These are phyloP conservation scores for Aegilops longissima DNA, from an alignment of 176 grass and related monocot genomes.

Conservation along the genomic window DNA sequence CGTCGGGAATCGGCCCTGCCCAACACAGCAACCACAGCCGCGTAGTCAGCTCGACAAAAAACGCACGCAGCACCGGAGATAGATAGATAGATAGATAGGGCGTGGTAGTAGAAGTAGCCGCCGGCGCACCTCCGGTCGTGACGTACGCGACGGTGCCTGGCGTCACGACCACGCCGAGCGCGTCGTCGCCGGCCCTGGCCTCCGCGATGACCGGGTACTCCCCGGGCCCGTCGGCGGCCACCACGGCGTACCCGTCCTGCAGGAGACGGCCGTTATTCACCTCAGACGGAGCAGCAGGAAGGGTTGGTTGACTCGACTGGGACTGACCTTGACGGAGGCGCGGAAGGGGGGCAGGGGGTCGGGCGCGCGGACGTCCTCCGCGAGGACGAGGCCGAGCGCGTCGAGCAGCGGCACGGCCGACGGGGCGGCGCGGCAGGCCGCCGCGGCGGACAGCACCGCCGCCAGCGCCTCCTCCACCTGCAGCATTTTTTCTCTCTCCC, in stretches of 20 bases:
- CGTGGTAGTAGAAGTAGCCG: too few species aligned
- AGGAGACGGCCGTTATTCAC: neutral
- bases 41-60: neutral
- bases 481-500: constrained; percentile 32
- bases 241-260: constrained; percentile 91
- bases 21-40: neutral
- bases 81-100: too few species aligned
- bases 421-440: constrained; percentile 7
- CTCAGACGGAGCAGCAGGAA: neutral
- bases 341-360: constrained; percentile 85
- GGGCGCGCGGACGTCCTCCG: constrained; percentile 60
- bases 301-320: neutral
- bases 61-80: neutral
- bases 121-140: constrained; percentile 70
- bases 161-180: constrained; percentile 41
- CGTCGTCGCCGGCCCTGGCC: constrained; percentile 84
- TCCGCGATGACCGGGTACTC: constrained; percentile 82
- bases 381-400: constrained; percentile 72
- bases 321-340: constrained; percentile 74
- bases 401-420: constrained; percentile 52
- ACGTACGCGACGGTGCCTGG: constrained; percentile 73
- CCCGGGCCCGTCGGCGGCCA: constrained; percentile 75
- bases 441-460: constrained; percentile 47
- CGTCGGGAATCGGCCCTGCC: constrained; percentile 82
- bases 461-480: constrained; percentile 64